phyloP scores from a whole-genome alignment of 148 eudicot genomes.

The Rhododendron ferrugineum region DNA sequence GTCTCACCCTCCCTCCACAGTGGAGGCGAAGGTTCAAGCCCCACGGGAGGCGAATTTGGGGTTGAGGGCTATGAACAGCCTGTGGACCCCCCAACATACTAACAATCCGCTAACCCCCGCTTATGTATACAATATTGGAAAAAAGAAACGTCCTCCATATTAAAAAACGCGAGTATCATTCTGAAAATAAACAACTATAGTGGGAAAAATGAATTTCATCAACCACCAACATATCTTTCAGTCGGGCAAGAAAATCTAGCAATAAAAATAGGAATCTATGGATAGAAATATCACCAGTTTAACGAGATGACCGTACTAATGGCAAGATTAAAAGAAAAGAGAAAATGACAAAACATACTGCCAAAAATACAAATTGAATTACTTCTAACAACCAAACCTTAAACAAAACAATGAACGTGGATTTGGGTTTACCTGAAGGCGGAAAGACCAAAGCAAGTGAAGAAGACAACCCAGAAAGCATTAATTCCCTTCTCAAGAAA shows the following conservation, averaged over 20 bases:
- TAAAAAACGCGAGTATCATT: background rate
- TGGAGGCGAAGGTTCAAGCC: no score
- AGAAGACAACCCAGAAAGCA: slow-evolving; percentile 55
- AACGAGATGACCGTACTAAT: background rate
- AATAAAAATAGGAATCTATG: background rate
- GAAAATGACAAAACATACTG: background rate
- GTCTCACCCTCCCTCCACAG: no score
- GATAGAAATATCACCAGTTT: background rate
- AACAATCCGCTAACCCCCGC: no score
- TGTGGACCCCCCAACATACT: no score
- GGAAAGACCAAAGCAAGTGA: slow-evolving; percentile 46
- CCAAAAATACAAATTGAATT: background rate
- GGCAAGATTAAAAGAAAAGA: background rate
- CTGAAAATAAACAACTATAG: background rate
- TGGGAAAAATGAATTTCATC: background rate
- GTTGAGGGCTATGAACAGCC: no score
- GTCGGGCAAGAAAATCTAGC: background rate
- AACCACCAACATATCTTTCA: background rate
- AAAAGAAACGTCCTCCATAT: background rate
- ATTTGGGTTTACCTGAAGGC: slow-evolving; percentile 29
- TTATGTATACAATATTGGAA: no score
- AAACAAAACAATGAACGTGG: background rate
- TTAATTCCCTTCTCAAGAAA: slow-evolving; percentile 54
- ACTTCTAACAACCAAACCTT: background rate
- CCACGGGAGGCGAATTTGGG: no score